phyloP scores from a whole-genome alignment of 305 asterid species.

The Coffea humblotiana region DNA sequence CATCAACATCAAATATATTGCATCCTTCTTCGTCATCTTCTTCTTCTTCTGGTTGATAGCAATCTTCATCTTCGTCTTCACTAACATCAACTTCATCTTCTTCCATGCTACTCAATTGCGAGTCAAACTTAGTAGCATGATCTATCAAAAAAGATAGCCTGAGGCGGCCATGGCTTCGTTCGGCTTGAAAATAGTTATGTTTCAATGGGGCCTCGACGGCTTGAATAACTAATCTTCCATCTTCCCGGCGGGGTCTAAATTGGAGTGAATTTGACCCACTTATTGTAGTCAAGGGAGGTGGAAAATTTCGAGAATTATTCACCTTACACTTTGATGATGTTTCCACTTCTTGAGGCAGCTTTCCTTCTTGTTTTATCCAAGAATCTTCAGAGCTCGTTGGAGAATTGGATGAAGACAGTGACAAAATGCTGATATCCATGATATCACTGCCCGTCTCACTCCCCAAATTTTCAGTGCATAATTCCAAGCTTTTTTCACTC shows the following conservation, averaged over 20 bases:
- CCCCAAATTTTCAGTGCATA: constrained; percentile 81
- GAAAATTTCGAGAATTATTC: constrained; percentile 28
- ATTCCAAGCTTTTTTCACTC: constrained; percentile 47
- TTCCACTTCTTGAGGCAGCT: constrained; percentile 4
- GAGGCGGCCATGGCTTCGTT: constrained; percentile 71
- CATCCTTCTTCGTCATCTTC: constrained; percentile 16
- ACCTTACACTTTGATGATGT: constrained; percentile 6
- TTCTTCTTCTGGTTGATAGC: constrained; percentile 3
- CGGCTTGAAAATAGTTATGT: constrained; percentile 51
- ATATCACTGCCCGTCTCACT: constrained; percentile 67
- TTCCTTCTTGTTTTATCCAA: neutral
- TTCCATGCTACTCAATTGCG: constrained; percentile 6
- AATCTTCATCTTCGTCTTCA: constrained; percentile 20
- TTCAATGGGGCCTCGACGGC: constrained; percentile 58
- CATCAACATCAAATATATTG: constrained; percentile 21
- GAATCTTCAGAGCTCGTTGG: neutral
- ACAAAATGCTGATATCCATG: constrained; percentile 24
- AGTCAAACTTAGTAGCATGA: constrained; percentile 17
- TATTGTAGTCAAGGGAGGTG: constrained; percentile 77
- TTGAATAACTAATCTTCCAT: constrained; percentile 57
- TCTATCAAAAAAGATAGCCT: constrained; percentile 40
- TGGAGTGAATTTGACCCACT: constrained; percentile 50
- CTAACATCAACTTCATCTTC: neutral
- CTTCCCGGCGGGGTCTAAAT: constrained; percentile 50
- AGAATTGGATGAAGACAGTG: constrained; percentile 17